phyloP scores from a whole-genome alignment of 345 rosid genomes.

The Eucalyptus fibrosa region DNA sequence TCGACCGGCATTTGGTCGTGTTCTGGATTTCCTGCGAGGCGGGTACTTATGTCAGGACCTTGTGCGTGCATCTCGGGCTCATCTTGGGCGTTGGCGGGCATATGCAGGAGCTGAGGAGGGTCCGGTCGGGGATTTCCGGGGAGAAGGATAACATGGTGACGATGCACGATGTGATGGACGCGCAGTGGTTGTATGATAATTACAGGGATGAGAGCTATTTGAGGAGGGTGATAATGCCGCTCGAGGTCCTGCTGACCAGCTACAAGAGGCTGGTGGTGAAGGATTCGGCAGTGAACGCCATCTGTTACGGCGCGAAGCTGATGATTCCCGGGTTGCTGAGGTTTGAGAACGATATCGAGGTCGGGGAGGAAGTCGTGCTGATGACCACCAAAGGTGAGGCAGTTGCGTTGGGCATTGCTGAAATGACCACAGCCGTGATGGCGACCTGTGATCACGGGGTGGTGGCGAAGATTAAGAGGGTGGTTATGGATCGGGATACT shows the following conservation, averaged over 20 bases:
- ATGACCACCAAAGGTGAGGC: conserved; percentile 99
- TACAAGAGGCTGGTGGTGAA: conserved; percentile 90
- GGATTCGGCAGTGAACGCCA: conserved; percentile 91
- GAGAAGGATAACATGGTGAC: conserved; percentile 97
- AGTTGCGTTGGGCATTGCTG: conserved; percentile 81
- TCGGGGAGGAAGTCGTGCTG: conserved; percentile 77
- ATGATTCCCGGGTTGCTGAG: conserved; percentile 90
- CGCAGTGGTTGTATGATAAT: conserved; percentile 74
- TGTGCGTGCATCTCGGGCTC: conserved; percentile 91
- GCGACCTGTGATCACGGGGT: conserved; percentile 95
- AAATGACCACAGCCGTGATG: conserved; percentile 95
- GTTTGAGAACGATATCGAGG: conserved; percentile 84
- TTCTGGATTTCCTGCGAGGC: conserved; percentile 97
- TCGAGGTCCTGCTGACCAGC: conserved; percentile 76
- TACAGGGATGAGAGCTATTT: conserved; percentile 59
- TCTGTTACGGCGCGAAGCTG: conserved; percentile 90
- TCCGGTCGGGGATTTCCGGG: conserved; percentile 83
- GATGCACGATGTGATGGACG: conserved; percentile 97
- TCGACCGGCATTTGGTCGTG: conserved; percentile 76
- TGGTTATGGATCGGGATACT: conserved; percentile 96
- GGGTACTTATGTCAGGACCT: conserved; percentile 86
- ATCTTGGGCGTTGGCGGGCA: conserved; percentile 93
- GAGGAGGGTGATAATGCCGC: conserved; percentile 89
- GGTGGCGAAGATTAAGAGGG: conserved; percentile 94
- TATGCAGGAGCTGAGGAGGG: conserved; percentile 96